phyloP scores from a whole-genome alignment of 768 basidiomycete species.

The Suillus paluster region DNA sequence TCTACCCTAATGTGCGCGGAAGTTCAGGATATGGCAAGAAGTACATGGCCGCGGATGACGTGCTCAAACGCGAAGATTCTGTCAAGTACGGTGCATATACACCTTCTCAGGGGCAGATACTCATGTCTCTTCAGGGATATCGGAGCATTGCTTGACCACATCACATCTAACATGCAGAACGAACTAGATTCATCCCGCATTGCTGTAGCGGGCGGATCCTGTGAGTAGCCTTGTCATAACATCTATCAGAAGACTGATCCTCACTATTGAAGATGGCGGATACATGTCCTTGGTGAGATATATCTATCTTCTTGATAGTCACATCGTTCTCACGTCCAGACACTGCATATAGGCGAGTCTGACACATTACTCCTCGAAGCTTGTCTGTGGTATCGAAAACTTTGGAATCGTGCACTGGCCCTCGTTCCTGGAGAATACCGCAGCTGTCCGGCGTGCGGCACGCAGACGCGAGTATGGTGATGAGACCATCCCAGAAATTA shows the following conservation, averaged over 20 bases:
- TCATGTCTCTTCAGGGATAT: slow-evolving; percentile 36
- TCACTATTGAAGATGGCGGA: slow-evolving; percentile 36
- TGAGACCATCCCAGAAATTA: slow-evolving; percentile 40
- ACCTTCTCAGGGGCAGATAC: background rate
- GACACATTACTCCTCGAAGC: slow-evolving; percentile 44
- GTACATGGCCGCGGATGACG: slow-evolving; percentile 44
- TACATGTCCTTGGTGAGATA: slow-evolving; percentile 45
- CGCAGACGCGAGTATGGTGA: slow-evolving; percentile 47
- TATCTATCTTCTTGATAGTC: background rate
- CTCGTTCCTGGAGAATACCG: slow-evolving; percentile 48
- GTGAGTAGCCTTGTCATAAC: slow-evolving; percentile 23
- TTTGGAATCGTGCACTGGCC: slow-evolving; percentile 46
- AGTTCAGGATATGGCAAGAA: slow-evolving; percentile 46
- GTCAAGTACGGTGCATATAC: slow-evolving; percentile 37
- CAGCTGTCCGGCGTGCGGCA: slow-evolving; percentile 37
- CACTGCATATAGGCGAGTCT: slow-evolving; percentile 38
- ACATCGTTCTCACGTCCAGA: slow-evolving; percentile 1
- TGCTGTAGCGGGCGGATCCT: slow-evolving; percentile 48
- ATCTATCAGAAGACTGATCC: slow-evolving; percentile 6
- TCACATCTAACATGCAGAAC: slow-evolving; percentile 34
- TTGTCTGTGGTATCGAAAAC: slow-evolving; percentile 45
- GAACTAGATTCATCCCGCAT: slow-evolving; percentile 42
- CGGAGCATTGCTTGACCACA: slow-evolving; percentile 39
- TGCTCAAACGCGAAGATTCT: slow-evolving; percentile 47
- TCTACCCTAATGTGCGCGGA: slow-evolving; percentile 49